These are phyloP conservation scores for Lycium barbarum DNA, from an alignment of 257 asterid genomes.

Conservation along the genomic window DNA sequence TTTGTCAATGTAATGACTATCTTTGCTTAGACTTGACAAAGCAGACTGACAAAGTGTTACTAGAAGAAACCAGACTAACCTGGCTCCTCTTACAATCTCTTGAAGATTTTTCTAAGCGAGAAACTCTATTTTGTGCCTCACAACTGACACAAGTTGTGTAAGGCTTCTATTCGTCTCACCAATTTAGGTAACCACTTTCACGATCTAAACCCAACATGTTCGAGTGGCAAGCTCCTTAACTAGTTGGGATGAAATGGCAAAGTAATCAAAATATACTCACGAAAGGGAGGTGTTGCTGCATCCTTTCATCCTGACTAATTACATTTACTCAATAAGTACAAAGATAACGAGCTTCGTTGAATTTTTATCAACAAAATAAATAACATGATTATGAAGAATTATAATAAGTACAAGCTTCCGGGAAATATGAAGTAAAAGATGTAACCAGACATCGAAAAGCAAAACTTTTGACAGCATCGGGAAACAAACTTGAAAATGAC, in stretches of 20 bases:
- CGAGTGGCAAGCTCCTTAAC: not conserved
- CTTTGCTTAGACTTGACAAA: not conserved
- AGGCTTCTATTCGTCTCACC: not conserved
- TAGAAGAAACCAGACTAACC: conserved; percentile 5
- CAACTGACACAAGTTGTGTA: not conserved
- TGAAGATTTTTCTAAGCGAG: too few species aligned
- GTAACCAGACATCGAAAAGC: not conserved
- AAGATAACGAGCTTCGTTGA: not conserved
- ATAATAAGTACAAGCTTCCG: conserved; percentile 18
- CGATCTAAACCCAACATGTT: not conserved
- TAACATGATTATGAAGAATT: conserved; percentile 14
- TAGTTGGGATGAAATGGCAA: not conserved
- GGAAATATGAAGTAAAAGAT: not conserved
- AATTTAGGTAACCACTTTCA: not conserved
- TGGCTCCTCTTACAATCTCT: not conserved
- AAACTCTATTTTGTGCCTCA: too few species aligned
- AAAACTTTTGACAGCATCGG: not conserved
- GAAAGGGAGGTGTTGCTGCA: not conserved
- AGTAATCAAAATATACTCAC: not conserved
- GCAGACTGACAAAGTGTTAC: not conserved
- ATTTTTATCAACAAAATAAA: conserved; percentile 6
- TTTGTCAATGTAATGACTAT: not conserved
- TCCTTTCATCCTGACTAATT: not conserved
- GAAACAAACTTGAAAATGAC: conserved; percentile 16
- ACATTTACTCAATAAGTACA: not conserved